Conservation (phyloP, 306 rosid genomes). For the Hippophae tibetana region DNA sequence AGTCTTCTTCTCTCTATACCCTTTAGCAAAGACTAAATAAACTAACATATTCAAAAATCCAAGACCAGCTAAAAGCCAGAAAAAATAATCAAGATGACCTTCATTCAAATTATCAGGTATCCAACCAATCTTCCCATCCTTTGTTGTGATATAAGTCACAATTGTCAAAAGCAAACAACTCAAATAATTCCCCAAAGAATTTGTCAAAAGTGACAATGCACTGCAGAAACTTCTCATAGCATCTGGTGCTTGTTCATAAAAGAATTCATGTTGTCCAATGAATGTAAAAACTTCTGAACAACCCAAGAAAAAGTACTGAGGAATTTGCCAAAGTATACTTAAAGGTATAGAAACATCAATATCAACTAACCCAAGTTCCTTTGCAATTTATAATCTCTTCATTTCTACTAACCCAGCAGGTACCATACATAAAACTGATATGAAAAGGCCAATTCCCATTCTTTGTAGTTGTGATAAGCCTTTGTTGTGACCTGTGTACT, state of each 20-base stretch:
- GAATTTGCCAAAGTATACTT: constrained; percentile 27
- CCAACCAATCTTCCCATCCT: constrained; percentile 19
- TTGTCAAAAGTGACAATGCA: constrained; percentile 22
- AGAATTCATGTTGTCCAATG: constrained; percentile 24
- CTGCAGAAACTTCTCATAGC: constrained; percentile 26
- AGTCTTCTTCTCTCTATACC: constrained; percentile 17
- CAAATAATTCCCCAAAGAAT: constrained; percentile 22
- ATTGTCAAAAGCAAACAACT: constrained; percentile 20
- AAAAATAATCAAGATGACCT: constrained; percentile 32
- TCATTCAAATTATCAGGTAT: constrained; percentile 28
- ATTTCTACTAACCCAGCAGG: constrained; percentile 25
- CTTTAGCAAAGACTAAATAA: constrained; percentile 18
- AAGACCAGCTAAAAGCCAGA: constrained; percentile 26
- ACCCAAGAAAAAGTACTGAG: constrained; percentile 21
- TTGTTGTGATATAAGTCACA: constrained; percentile 10
- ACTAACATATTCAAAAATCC: constrained; percentile 24
- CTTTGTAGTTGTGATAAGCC: constrained; percentile 26
- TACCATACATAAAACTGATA: constrained; percentile 15
- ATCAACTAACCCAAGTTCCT: constrained; percentile 9
- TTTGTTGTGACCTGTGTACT: constrained; percentile 13
- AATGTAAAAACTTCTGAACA: constrained; percentile 23
- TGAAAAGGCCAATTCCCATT: constrained; percentile 26
- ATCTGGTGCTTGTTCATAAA: constrained; percentile 22
- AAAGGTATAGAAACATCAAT: constrained; percentile 17
- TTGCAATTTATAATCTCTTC: constrained; percentile 17